phyloP scores from a whole-genome alignment of 2,329 filamentous ascomycete species.

The Xylariales sp. region DNA sequence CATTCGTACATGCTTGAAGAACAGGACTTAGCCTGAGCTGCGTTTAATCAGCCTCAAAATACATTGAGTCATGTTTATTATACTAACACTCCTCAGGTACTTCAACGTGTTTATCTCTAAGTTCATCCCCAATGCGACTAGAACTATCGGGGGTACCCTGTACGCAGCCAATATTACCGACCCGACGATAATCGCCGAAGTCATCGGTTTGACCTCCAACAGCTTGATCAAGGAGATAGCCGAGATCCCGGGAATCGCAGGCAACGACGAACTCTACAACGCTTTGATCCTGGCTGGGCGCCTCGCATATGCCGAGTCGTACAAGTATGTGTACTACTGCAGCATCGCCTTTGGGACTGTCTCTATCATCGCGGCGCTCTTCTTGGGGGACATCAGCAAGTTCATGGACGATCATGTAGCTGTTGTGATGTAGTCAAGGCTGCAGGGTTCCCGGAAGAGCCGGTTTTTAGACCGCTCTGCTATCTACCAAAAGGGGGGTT shows the following conservation, averaged over 20 bases:
- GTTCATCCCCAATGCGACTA: conserved; percentile 27
- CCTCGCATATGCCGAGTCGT: conserved; percentile 52
- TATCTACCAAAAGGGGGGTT: too few species aligned
- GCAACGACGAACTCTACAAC: conserved; percentile 43
- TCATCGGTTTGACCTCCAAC: conserved; percentile 48
- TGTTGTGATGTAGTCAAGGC: conserved; percentile 35
- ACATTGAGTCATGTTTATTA: too few species aligned
- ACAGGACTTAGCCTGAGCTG: too few species aligned
- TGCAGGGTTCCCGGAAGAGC: background rate
- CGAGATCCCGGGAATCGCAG: conserved; percentile 45
- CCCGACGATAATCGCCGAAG: conserved; percentile 37
- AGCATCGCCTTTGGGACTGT: conserved; percentile 58
- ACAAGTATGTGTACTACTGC: conserved; percentile 57
- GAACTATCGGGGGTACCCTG: conserved; percentile 47
- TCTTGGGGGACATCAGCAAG: conserved; percentile 53
- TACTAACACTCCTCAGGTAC: conserved; percentile 12
- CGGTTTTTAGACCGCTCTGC: too few species aligned
- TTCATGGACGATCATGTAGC: conserved; percentile 57
- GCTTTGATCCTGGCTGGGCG: conserved; percentile 52
- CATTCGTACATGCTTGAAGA: too few species aligned
- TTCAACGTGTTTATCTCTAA: conserved; percentile 50
- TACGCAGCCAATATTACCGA: conserved; percentile 44
- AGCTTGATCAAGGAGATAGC: conserved; percentile 45
- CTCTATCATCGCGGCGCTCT: conserved; percentile 51
- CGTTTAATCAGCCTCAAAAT: too few species aligned